These are phyloP conservation scores for Elsinoe necatrix DNA, from an alignment of 2,329 filamentous ascomycete genomes.

Conservation along the genomic window DNA sequence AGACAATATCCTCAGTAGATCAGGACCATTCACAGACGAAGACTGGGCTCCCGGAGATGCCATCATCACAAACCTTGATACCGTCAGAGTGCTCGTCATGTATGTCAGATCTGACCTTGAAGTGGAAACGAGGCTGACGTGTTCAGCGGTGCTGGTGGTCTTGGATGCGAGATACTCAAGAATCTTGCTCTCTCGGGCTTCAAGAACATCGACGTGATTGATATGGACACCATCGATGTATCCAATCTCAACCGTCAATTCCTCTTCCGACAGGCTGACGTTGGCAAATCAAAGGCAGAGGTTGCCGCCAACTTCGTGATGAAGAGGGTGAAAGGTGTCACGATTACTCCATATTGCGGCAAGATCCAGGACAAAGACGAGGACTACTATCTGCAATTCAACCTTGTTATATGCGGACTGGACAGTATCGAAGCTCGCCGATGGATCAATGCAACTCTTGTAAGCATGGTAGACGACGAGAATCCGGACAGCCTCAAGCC, in stretches of 20 bases:
- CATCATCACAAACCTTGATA: constrained; percentile 51
- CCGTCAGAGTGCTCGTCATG: constrained; percentile 47
- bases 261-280: constrained; percentile 82
- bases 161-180: constrained; percentile 95
- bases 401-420: constrained; percentile 83
- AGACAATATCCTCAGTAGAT: constrained; percentile 65
- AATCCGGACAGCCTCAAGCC: constrained; percentile 83
- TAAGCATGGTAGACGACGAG: constrained; percentile 79
- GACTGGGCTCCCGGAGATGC: constrained; percentile 39
- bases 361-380: constrained; percentile 96
- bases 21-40: constrained; percentile 73
- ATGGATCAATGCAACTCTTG: constrained; percentile 94
- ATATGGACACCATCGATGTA: constrained; percentile 99
- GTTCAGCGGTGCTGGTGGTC: constrained; percentile 74
- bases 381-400: constrained; percentile 95
- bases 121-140: background rate
- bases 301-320: constrained; percentile 89
- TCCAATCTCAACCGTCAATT: constrained; percentile 98
- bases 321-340: constrained; percentile 78
- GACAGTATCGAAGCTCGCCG: constrained; percentile 96
- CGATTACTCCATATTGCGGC: constrained; percentile 87
- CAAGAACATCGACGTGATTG: constrained; percentile 95
- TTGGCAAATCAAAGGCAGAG: constrained; percentile 88
- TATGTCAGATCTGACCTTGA: background rate
- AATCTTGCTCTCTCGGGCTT: constrained; percentile 92